These are phyloP conservation scores for Arthrobotrys musiformis DNA, from an alignment of 2,329 filamentous ascomycete species.

Conservation along the genomic window DNA sequence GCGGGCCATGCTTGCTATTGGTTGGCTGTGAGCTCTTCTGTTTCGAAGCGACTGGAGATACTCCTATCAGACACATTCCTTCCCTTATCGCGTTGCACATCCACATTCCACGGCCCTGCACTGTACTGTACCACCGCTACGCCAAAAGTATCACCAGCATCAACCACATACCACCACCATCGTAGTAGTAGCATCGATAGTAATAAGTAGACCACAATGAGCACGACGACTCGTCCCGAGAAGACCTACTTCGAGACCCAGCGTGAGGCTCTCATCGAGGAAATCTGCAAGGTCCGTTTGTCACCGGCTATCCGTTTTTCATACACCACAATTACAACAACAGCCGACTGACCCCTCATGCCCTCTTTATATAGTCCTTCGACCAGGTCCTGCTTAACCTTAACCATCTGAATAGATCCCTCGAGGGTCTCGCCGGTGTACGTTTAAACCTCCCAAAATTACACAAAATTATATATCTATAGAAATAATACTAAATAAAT, in stretches of 20 bases:
- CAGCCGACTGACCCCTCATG: background rate
- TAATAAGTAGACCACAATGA: slow-evolving; percentile 15
- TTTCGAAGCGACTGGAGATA: background rate
- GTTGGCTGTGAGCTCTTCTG: slow-evolving; percentile 36
- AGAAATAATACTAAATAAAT: background rate
- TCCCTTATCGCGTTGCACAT: background rate
- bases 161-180: background rate
- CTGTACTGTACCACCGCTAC: background rate
- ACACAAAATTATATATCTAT: too few relatives aligned
- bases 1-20: background rate
- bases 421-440: slow-evolving; percentile 53
- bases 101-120: background rate
- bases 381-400: slow-evolving; percentile 55
- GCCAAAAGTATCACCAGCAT: too few relatives aligned
- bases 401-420: slow-evolving; percentile 53
- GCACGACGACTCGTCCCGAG: slow-evolving; percentile 39
- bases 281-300: slow-evolving; percentile 46
- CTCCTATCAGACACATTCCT: background rate
- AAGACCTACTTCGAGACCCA: slow-evolving; percentile 54
- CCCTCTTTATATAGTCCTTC: slow-evolving; percentile 49
- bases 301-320: background rate
- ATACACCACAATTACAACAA: background rate
- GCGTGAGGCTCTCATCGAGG: slow-evolving; percentile 46
- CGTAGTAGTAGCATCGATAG: background rate
- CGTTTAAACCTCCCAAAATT: background rate